phyloP scores from a whole-genome alignment of 164 flowering plant genomes.

The Paratinospora sagittata region DNA sequence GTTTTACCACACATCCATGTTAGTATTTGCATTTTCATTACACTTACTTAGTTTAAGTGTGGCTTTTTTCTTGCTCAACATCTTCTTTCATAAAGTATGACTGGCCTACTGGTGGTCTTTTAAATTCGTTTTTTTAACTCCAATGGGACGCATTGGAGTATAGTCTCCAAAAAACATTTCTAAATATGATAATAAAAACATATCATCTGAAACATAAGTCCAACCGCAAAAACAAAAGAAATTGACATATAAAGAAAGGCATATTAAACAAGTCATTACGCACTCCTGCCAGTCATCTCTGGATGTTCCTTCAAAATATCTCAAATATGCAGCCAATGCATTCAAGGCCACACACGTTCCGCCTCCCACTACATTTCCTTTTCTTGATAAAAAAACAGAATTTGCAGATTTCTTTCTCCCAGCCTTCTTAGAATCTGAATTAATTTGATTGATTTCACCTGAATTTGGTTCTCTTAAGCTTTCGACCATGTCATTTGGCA shows the following conservation, averaged over 20 bases:
- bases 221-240: neutral
- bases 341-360: slow-evolving; percentile 50
- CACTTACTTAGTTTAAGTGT: no score
- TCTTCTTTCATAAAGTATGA: no score
- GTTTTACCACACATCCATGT: no score
- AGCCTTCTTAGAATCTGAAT: slow-evolving; percentile 8
- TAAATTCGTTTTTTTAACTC: no score
- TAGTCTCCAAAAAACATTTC: neutral
- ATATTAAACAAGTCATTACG: slow-evolving; percentile 21
- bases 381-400: slow-evolving; percentile 42
- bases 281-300: slow-evolving; percentile 89
- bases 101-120: no score
- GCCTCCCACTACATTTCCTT: slow-evolving; percentile 52
- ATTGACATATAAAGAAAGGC: neutral
- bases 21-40: no score
- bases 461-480: slow-evolving; percentile 12
- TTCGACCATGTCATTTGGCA: slow-evolving; percentile 11
- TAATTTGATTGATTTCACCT: slow-evolving; percentile 14
- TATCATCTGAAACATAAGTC: neutral
- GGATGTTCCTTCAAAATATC: slow-evolving; percentile 69
- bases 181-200: neutral
- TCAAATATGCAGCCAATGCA: slow-evolving; percentile 74
- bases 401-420: slow-evolving; percentile 23
- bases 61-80: no score
- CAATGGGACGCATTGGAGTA: no score